Evolutionary conservation across 2,329 filamentous ascomycete genomes (phyloP), one percentile per base, ranked within the genome.

Genomic region (Paraphoma sp.): DNA sequence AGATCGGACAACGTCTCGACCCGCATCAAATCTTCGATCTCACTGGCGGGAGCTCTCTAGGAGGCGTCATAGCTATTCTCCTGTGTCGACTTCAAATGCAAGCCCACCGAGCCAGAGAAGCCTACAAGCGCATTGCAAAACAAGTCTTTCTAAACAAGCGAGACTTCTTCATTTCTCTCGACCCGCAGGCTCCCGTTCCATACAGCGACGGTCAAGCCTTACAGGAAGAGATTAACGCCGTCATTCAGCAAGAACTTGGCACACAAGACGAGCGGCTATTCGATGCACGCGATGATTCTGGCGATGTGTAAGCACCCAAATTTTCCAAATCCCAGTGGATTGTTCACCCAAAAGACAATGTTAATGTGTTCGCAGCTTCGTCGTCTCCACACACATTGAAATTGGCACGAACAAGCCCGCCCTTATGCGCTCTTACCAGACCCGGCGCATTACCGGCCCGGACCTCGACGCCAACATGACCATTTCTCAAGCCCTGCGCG

Each of bases 21-120:
- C 65, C 68, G 6, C 67, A 67, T 30, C 68, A 72, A 45, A 71
- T 74, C 40, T 74, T 74, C 49, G 68, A 74, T 48, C 51, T 74
- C 23, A 67, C 70, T 8, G 68, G 69, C 12, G 70, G 71, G 6
- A 60, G 62, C 43, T 72, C 69, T 16, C 65, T 69, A 6, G 68
- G 69, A 9, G 71, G 69, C 9, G 45, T 72, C 6, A 58, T 73
- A 40, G 71, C 66, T 4, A 63, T 74, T 48, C 61, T 74, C 62
- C 55, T 74, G 18, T 68, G 65, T 17, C 68, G 71, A 14, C 56
- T 74, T 14, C 67, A 67, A 11, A 72, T 74, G 69, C 66, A 65
- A 51, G 62, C 64, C 2, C 67, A 72, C 28, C 56, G 54, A 41
- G 71, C 71, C 7, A 59, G 70, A 49, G 70, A 74, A 45, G 67